Conservation (phyloP, 192 early-diverging fungal genomes). For the Gorgonomyces haynaldii region DNA sequence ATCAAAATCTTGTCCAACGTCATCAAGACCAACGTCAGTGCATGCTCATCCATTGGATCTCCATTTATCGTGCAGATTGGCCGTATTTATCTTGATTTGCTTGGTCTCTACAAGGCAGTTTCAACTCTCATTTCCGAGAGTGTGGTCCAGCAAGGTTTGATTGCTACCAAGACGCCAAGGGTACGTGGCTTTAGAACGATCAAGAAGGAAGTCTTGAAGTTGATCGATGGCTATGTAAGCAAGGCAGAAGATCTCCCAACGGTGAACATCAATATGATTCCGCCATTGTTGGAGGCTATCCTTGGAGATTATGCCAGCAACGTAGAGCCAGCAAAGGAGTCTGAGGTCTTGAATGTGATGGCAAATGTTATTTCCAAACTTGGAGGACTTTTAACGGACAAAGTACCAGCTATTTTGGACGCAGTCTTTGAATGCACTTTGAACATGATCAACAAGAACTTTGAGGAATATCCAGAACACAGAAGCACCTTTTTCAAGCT, state of each 20-base stretch:
- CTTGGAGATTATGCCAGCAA: constrained; percentile 79
- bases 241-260: constrained; percentile 75
- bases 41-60: constrained; percentile 76
- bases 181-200: constrained; percentile 86
- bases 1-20: constrained; percentile 87
- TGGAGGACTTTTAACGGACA: constrained; percentile 53
- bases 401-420: constrained; percentile 77
- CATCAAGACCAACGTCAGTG: constrained; percentile 90
- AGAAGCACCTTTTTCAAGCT: constrained; percentile 90
- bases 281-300: constrained; percentile 80
- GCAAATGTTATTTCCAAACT: constrained; percentile 74
- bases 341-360: constrained; percentile 89
- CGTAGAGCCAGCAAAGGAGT: constrained; percentile 82
- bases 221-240: constrained; percentile 87
- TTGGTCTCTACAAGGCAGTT: constrained; percentile 84
- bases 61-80: constrained; percentile 82
- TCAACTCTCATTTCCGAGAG: constrained; percentile 70
- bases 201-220: constrained; percentile 87
- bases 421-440: constrained; percentile 93
- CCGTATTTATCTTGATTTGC: constrained; percentile 79
- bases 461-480: constrained; percentile 95
- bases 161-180: constrained; percentile 84
- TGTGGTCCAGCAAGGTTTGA: constrained; percentile 63
- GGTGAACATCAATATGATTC: constrained; percentile 77
- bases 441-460: constrained; percentile 99